Percentiles rank a stretch among this genome's conserved stretches.
Evolutionary conservation across 148 eudicot genomes (phyloP).

Genomic region (Rhododendron simsii): DNA sequence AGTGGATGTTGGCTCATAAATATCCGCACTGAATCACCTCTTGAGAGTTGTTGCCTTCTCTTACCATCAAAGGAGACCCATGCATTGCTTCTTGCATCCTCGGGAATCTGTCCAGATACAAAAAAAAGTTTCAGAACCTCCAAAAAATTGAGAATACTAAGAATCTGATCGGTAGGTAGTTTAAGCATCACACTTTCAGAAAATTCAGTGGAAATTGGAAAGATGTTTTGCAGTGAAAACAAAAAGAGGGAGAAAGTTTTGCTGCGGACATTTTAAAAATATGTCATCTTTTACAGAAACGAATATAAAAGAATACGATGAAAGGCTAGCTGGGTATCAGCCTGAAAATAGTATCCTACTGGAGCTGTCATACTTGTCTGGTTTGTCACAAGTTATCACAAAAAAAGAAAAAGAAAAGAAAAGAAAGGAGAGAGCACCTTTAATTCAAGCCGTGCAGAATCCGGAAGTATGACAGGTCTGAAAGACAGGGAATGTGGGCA

Average conservation of each 20-base stretch:
- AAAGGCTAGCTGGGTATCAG: background rate
- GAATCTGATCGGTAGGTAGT: background rate
- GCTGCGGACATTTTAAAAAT: background rate
- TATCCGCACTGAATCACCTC: conserved; percentile 89
- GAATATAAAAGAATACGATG: background rate
- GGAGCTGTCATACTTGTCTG: background rate
- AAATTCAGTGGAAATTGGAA: background rate
- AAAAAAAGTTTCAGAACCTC: background rate
- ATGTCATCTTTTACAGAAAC: background rate
- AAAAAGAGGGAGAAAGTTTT: background rate
- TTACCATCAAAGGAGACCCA: conserved; percentile 99
- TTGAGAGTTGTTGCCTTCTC: conserved; percentile 95
- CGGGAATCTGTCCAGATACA: conserved; percentile 56
- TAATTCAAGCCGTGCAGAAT: conserved; percentile 85
- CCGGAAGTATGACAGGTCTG: conserved; percentile 98
- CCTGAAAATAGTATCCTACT: background rate
- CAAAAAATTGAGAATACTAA: background rate
- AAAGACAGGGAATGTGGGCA: conserved; percentile 99
- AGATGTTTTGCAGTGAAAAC: background rate
- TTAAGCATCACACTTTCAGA: background rate
- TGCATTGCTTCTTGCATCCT: conserved; percentile 96
- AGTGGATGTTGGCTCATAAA: conserved; percentile 95
- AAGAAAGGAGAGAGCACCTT: conserved; percentile 50
- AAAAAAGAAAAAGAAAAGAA: background rate
- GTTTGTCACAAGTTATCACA: background rate